These are phyloP conservation scores for Dendryphion nanum DNA, from an alignment of 2,329 filamentous ascomycete genomes.

Conservation along the genomic window DNA sequence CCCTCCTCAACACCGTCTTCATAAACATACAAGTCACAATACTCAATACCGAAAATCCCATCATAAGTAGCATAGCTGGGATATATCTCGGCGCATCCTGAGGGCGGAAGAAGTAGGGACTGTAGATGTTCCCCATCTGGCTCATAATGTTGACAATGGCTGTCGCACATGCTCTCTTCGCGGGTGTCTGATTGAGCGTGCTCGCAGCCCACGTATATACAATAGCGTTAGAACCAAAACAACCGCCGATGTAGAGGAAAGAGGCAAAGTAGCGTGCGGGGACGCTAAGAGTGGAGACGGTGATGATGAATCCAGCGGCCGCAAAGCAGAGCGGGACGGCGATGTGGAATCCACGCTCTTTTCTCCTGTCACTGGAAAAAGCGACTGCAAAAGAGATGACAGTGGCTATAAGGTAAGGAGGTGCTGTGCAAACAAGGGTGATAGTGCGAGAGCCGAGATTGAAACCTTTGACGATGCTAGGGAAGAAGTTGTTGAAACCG, in stretches of 20 bases:
- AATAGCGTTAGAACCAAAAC: slow-evolving; percentile 2
- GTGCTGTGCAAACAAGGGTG: slow-evolving; percentile 2
- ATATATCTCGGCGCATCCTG: slow-evolving; percentile 7
- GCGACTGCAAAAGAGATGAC: slow-evolving; percentile 1
- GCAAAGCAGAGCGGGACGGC: slow-evolving; percentile 2
- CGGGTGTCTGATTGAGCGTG: slow-evolving; percentile 8
- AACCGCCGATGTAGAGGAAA: slow-evolving; percentile 1
- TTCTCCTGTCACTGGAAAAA: slow-evolving; percentile 1
- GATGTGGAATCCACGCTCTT: slow-evolving; percentile 3
- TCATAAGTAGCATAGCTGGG: slow-evolving; percentile 8
- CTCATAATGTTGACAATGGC: slow-evolving; percentile 11
- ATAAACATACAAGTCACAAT: slow-evolving; percentile 6
- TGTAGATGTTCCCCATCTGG: slow-evolving; percentile 8
- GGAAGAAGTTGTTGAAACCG: slow-evolving; percentile 9
- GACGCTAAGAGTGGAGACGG: neutral
- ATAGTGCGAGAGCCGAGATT: slow-evolving; percentile 7
- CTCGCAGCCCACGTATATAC: slow-evolving; percentile 1
- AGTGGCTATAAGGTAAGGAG: slow-evolving; percentile 2
- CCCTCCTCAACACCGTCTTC: slow-evolving; percentile 7
- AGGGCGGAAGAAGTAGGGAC: slow-evolving; percentile 9
- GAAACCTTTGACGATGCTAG: slow-evolving; percentile 12
- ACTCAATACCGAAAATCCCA: slow-evolving; percentile 5
- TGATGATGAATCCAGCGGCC: slow-evolving; percentile 1
- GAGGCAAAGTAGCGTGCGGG: slow-evolving; percentile 2
- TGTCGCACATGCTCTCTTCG: slow-evolving; percentile 8